Evolutionary conservation across 495 filamentous ascomycete genomes (phyloP).

Genomic region (Penicillium roqueforti): DNA sequence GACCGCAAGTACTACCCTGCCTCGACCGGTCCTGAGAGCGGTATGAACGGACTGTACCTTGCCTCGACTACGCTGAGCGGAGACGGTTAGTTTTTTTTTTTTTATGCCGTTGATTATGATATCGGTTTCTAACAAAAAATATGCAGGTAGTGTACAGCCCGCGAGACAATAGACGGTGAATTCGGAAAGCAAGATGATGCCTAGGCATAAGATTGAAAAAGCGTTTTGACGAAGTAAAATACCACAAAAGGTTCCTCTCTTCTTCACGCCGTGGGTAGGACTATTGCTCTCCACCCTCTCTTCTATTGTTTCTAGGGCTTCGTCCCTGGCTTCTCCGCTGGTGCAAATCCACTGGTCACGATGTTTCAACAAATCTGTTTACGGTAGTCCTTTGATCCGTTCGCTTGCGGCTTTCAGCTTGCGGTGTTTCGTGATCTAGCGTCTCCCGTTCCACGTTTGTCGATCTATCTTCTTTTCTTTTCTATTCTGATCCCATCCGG

Average conservation of each 20-base stretch:
- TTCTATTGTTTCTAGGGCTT: background rate
- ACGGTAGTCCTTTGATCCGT: slow-evolving; percentile 7
- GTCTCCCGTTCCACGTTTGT: slow-evolving; percentile 16
- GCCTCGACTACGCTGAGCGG: slow-evolving; percentile 45
- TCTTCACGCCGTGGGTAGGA: slow-evolving; percentile 10
- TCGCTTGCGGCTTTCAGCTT: slow-evolving; percentile 11
- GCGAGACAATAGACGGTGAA: slow-evolving; percentile 38
- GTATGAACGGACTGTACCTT: slow-evolving; percentile 47
- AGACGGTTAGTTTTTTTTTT: slow-evolving; percentile 37
- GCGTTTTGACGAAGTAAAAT: slow-evolving; percentile 3
- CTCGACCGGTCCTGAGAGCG: slow-evolving; percentile 41
- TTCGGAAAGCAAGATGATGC: slow-evolving; percentile 13
- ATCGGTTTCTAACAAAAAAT: background rate
- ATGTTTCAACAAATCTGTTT: slow-evolving; percentile 1
- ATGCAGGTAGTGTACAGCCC: slow-evolving; percentile 41
- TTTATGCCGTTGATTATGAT: background rate
- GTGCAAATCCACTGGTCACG: slow-evolving; percentile 4
- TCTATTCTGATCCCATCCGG: slow-evolving; percentile 23
- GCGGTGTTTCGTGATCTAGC: slow-evolving; percentile 21
- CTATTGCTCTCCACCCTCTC: slow-evolving; percentile 12
- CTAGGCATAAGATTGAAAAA: slow-evolving; percentile 10
- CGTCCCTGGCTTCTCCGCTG: slow-evolving; percentile 5
- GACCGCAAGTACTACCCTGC: slow-evolving; percentile 46
- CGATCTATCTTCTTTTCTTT: slow-evolving; percentile 21
- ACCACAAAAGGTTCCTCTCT: background rate